phyloP scores from a whole-genome alignment of 768 basidiomycete species.

The Naganishia kalamii region DNA sequence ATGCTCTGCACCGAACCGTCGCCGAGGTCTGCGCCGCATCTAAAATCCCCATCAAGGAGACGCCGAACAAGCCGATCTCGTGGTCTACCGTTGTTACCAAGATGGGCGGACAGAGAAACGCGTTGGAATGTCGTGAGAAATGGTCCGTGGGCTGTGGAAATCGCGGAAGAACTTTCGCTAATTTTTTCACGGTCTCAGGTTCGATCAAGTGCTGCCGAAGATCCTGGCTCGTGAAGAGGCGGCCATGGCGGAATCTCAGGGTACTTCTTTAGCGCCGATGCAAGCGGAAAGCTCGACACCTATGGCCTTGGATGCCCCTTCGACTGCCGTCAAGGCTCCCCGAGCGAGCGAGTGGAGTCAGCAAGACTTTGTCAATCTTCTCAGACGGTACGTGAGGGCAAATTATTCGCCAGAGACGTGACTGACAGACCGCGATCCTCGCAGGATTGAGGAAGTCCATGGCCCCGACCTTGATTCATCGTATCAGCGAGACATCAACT shows the following conservation, averaged over 20 bases:
- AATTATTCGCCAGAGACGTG: background rate
- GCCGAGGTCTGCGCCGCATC: background rate
- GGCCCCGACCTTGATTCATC: background rate
- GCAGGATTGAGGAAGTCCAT: background rate
- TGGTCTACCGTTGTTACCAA: background rate
- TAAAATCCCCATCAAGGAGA: background rate
- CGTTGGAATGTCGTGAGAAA: slow-evolving; percentile 14
- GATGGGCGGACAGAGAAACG: slow-evolving; percentile 10
- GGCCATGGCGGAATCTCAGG: background rate
- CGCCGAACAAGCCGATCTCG: slow-evolving; percentile 3
- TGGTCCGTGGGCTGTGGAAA: background rate
- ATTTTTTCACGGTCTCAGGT: background rate
- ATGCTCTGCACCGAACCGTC: background rate
- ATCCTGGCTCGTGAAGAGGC: slow-evolving; percentile 1
- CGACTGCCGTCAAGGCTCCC: background rate
- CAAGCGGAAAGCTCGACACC: background rate
- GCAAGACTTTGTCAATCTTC: slow-evolving; percentile 2
- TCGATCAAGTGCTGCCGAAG: slow-evolving; percentile 8
- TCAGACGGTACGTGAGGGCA: background rate
- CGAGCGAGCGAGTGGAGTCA: slow-evolving; percentile 4
- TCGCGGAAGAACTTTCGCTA: background rate
- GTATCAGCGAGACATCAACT: slow-evolving; percentile 12
- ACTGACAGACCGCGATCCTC: background rate
- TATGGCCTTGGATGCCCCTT: background rate
- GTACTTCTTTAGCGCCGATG: background rate